These are phyloP conservation scores for Apiotrichum akiyoshidainum DNA, from an alignment of 1,284 basidiomycete genomes.

Conservation along the genomic window DNA sequence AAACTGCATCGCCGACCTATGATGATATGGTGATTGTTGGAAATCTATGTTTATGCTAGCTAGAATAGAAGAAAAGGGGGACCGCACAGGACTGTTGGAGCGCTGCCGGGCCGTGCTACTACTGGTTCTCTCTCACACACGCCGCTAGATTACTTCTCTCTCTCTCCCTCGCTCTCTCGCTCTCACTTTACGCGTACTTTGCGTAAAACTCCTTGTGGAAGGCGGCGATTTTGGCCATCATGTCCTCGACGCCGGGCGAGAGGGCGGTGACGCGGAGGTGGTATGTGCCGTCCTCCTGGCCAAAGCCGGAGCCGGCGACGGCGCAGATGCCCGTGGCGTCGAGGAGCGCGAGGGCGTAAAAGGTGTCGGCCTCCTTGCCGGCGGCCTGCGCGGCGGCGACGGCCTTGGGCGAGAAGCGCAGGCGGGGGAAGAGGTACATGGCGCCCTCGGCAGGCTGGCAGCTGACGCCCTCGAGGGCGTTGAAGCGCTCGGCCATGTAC, in stretches of 20 bases:
- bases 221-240: constrained; percentile 69
- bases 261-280: constrained; percentile 81
- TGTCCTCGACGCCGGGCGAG: constrained; percentile 75
- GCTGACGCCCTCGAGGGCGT: constrained; percentile 69
- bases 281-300: constrained; percentile 75
- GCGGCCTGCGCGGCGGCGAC: constrained; percentile 63
- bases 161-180: background rate
- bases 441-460: constrained; percentile 79
- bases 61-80: background rate
- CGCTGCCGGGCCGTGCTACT: background rate
- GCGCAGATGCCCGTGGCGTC: constrained; percentile 83
- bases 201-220: constrained; percentile 72
- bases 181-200: constrained; percentile 55
- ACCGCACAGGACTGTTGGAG: background rate
- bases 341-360: constrained; percentile 74
- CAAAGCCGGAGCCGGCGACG: constrained; percentile 82
- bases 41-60: background rate
- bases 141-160: background rate
- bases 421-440: constrained; percentile 73
- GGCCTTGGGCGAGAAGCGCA: constrained; percentile 66
- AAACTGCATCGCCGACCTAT: background rate
- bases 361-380: constrained; percentile 73
- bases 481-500: constrained; percentile 68
- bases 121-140: background rate
- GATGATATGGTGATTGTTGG: background rate